A percentile compares a stretch with the other conserved stretches of the same genome.
These are phyloP conservation scores for Alloteropsis angusta DNA, from an alignment of 202 grass and related monocot species.

Conservation along the genomic window DNA sequence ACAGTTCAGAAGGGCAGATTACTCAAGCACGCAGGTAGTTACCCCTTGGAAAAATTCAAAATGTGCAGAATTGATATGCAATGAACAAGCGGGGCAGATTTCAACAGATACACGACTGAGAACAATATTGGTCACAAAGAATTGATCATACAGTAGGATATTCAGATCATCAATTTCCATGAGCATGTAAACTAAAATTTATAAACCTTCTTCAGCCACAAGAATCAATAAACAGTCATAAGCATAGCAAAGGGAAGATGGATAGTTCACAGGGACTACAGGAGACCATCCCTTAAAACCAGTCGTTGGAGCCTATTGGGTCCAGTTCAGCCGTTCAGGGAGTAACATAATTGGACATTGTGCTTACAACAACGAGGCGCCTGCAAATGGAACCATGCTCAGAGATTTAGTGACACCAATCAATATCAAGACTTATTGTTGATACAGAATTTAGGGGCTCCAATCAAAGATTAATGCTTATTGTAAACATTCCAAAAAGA, in stretches of 20 bases:
- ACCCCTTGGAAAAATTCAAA: neutral
- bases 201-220: neutral
- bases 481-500: too few species aligned
- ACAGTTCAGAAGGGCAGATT: neutral
- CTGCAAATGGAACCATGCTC: slow-evolving; percentile 1
- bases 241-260: neutral
- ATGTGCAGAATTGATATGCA: neutral
- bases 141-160: neutral
- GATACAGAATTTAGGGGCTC: neutral
- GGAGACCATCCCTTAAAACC: neutral
- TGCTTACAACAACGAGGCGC: neutral
- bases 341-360: neutral
- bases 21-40: neutral
- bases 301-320: neutral
- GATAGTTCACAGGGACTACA: neutral
- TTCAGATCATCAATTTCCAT: neutral
- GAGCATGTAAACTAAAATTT: neutral
- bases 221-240: neutral
- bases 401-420: neutral
- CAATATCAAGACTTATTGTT: neutral
- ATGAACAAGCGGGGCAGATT: neutral
- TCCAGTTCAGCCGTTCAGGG: neutral
- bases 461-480: too few species aligned
- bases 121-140: neutral
- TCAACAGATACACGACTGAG: neutral